A percentile compares a stretch with the other conserved stretches of the same genome.
Conservation (phyloP, 2,329 filamentous ascomycete species). For the Beauveria rudraprayagi region DNA sequence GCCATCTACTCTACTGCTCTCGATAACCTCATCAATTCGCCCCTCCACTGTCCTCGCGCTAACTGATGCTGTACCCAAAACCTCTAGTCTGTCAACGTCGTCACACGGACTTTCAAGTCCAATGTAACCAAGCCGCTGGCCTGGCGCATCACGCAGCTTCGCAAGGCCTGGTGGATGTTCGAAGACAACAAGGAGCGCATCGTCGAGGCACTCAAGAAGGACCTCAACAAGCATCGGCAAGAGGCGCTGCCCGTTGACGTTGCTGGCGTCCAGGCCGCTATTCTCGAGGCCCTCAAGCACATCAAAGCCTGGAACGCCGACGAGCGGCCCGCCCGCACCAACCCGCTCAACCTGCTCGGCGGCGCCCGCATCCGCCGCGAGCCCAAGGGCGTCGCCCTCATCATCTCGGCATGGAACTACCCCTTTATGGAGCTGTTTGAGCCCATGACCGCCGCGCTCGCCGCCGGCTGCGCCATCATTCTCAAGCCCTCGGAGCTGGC, state of each 20-base stretch:
- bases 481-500: constrained; percentile 38
- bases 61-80: background rate
- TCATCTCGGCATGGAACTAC: constrained; percentile 40
- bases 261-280: constrained; percentile 23
- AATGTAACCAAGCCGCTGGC: constrained; percentile 26
- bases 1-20: too few species aligned
- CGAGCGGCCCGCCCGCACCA: constrained; percentile 20
- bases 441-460: constrained; percentile 34
- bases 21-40: background rate
- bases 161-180: constrained; percentile 33
- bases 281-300: constrained; percentile 28
- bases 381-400: constrained; percentile 34
- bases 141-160: constrained; percentile 34
- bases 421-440: constrained; percentile 30
- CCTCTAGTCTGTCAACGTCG: background rate
- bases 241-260: constrained; percentile 27
- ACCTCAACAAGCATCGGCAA: constrained; percentile 27
- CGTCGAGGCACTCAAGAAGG: constrained; percentile 23
- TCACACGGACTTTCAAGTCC: constrained; percentile 8
- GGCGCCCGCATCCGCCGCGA: constrained; percentile 31
- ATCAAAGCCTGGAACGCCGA: constrained; percentile 33
- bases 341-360: constrained; percentile 24
- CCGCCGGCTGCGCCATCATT: constrained; percentile 32
- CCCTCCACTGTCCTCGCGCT: background rate
- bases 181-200: constrained; percentile 30